phyloP scores from a whole-genome alignment of 768 basidiomycete genomes.

The Cystofilobasidium capitatum region DNA sequence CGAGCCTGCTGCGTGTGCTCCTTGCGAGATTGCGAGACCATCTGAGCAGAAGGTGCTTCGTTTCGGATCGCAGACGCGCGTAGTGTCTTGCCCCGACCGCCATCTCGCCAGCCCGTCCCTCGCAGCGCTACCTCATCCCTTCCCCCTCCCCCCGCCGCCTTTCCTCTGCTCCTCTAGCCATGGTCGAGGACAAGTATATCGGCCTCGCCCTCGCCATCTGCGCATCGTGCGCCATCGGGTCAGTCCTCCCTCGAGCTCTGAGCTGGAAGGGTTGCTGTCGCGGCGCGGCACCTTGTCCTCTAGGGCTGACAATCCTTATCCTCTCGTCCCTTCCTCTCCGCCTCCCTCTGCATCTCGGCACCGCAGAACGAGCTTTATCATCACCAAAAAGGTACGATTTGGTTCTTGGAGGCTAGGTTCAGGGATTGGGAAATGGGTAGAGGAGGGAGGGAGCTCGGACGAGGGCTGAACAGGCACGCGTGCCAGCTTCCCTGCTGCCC shows the following conservation, averaged over 20 bases:
- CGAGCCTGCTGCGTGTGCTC: no score
- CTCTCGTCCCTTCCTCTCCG: background rate
- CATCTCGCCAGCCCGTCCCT: no score
- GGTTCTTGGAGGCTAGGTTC: background rate
- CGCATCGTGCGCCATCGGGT: constrained; percentile 70
- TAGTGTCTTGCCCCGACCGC: no score
- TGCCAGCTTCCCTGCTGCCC: no score
- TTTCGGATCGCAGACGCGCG: no score
- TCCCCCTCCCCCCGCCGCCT: background rate
- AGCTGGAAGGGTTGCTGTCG: no score
- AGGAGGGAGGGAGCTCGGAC: no score
- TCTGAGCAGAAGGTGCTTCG: no score
- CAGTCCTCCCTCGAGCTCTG: constrained; percentile 23
- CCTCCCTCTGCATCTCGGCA: background rate
- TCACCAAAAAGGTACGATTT: constrained; percentile 83
- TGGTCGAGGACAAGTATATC: constrained; percentile 84
- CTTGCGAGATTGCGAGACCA: no score
- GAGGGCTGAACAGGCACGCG: no score
- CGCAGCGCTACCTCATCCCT: no score
- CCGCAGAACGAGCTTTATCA: constrained; percentile 78
- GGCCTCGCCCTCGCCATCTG: constrained; percentile 81
- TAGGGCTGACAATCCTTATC: background rate
- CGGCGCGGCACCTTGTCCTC: no score
- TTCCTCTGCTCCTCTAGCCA: background rate
- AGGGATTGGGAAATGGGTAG: background rate